Evolutionary conservation across 1,284 basidiomycete genomes (phyloP).

Genomic region (Xerocomus nothofagi): DNA sequence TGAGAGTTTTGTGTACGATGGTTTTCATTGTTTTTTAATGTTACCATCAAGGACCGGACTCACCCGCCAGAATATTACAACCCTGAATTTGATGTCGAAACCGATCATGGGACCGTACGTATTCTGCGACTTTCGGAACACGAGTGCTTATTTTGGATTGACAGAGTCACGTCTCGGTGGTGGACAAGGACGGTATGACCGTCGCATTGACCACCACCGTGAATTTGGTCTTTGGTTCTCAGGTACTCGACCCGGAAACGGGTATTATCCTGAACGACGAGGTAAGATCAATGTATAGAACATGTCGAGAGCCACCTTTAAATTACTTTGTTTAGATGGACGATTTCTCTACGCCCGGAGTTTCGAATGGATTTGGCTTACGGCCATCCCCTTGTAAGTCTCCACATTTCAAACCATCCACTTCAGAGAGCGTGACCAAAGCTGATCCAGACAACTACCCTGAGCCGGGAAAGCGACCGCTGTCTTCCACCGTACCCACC

Average conservation of each 20-base stretch:
- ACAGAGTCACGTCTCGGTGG: conserved; percentile 78
- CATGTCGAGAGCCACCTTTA: conserved; percentile 2
- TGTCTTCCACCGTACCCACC: conserved; percentile 81
- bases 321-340: conserved; percentile 58
- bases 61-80: conserved; percentile 83
- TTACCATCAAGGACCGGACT: conserved; percentile 61
- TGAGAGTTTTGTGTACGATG: conserved; percentile 39
- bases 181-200: conserved; percentile 84
- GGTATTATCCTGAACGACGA: conserved; percentile 92
- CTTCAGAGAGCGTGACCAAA: conserved; percentile 5
- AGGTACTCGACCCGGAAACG: conserved; percentile 79
- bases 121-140: conserved; percentile 1
- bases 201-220: conserved; percentile 86
- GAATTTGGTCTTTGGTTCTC: conserved; percentile 86
- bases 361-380: conserved; percentile 81
- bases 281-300: conserved; percentile 30
- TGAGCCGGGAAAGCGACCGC: conserved; percentile 79
- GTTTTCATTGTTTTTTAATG: conserved; percentile 10
- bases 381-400: conserved; percentile 78
- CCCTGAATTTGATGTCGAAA: conserved; percentile 73
- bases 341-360: conserved; percentile 84
- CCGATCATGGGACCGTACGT: conserved; percentile 85
- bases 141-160: conserved; percentile 4
- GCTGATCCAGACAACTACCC: conserved; percentile 76
- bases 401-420: background rate